These are phyloP conservation scores for Vaccinium myrtillus DNA, from an alignment of 148 eudicot genomes.

Conservation along the genomic window DNA sequence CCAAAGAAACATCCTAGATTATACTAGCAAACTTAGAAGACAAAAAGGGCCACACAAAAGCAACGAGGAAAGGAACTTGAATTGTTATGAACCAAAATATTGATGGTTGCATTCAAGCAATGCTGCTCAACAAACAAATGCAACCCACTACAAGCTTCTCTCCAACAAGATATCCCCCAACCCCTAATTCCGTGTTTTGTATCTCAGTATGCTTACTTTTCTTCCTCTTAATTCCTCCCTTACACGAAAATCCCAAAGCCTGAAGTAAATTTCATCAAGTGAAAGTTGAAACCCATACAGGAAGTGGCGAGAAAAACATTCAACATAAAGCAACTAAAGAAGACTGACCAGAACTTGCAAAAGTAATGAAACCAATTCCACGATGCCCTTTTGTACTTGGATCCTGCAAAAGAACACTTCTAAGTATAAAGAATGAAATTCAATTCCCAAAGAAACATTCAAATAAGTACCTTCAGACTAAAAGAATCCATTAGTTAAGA, in stretches of 20 bases:
- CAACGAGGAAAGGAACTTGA: not conserved
- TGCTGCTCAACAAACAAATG: not conserved
- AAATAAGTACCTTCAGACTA: not conserved
- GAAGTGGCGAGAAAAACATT: not conserved
- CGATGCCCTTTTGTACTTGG: conserved; percentile 88
- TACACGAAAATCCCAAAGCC: not conserved
- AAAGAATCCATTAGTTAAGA: not conserved
- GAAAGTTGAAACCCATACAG: not conserved
- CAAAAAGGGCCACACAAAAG: not conserved
- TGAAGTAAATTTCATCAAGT: not conserved
- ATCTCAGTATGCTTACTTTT: not conserved
- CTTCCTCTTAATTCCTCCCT: not conserved
- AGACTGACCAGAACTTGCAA: conserved; percentile 66
- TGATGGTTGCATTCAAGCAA: not conserved
- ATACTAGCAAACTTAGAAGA: not conserved
- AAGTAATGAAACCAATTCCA: conserved; percentile 96
- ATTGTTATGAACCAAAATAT: not conserved
- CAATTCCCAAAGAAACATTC: not conserved
- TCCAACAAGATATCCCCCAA: not conserved
- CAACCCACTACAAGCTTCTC: not conserved
- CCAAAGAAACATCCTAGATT: not conserved
- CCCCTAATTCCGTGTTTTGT: not conserved
- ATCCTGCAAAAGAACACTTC: conserved; percentile 43
- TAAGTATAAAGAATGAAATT: not conserved
- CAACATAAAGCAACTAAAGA: not conserved